phyloP scores from a whole-genome alignment of 2,329 filamentous ascomycete genomes.

The Alternaria arborescens region DNA sequence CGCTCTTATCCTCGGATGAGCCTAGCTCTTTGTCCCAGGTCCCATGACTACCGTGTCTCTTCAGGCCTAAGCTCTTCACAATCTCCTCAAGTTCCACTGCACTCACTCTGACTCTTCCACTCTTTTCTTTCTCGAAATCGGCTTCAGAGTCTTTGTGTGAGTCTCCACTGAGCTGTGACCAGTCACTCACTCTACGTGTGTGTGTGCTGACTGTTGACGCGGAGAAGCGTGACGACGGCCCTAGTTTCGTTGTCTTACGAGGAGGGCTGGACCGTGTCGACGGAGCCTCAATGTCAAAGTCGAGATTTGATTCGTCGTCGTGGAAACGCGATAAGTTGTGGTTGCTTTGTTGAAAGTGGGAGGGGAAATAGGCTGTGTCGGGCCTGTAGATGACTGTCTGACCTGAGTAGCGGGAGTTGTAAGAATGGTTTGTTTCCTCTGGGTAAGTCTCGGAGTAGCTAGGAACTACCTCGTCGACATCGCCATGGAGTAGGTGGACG shows the following conservation, averaged over 20 bases:
- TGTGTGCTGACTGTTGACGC: conserved; percentile 13
- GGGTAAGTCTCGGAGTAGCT: not conserved
- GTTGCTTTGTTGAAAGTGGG: not conserved
- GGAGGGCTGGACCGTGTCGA: conserved; percentile 9
- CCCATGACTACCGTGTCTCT: not conserved
- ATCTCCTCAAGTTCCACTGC: conserved; percentile 7
- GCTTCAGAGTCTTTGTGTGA: conserved; percentile 8
- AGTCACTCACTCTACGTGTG: conserved; percentile 26
- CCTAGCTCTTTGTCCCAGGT: not conserved
- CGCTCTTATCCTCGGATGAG: not conserved
- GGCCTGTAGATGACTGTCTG: conserved; percentile 26
- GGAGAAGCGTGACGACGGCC: conserved; percentile 13
- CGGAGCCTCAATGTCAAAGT: conserved; percentile 37
- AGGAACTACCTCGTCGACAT: conserved; percentile 10
- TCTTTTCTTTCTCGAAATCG: conserved; percentile 1
- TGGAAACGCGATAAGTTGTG: conserved; percentile 27
- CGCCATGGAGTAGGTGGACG: conserved; percentile 9
- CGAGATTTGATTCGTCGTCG: conserved; percentile 35
- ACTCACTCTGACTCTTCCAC: not conserved
- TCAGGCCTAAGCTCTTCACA: not conserved
- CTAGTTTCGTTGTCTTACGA: conserved; percentile 24
- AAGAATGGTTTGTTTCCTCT: not conserved
- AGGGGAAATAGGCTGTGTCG: conserved; percentile 17
- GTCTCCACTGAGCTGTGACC: conserved; percentile 31
- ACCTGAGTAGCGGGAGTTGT: conserved; percentile 18